Base-by-base conservation (phyloP, 257 asterid genomes). In the Rehmannia glutinosa region DNA sequence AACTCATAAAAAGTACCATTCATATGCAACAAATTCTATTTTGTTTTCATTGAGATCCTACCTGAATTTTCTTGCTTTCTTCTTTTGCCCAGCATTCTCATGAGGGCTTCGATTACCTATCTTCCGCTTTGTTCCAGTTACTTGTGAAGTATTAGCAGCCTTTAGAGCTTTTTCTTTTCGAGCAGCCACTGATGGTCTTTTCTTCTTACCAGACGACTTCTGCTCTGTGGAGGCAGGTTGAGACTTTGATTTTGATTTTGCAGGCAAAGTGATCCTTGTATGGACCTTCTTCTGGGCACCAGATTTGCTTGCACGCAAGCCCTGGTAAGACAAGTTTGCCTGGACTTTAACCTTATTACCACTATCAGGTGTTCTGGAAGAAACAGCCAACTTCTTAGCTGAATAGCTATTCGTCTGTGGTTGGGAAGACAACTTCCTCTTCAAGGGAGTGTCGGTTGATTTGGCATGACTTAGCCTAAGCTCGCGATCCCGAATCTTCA, bases 141-240 rank as follows among this genome's bases (percentile, higher is more conserved):
- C 70, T 72, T 80, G 69, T 1, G 73, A 23, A 69, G 76, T 68
- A 21, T 46, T 77, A 28, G 84, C 80, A 25, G 73, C 83, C 41
- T 55, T 72, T 19, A 63, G 77, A 8, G 79, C 81, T 46, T 77
- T 76, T 30, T 79, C 87, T 81, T 90, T 86, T 71, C 99, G 79
- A 49, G 96, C 97, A 70, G 95, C 95, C 66, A 93, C 96, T 0
- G 97, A 63, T 25, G 97, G 99, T 59, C 97, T 76, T 78, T 94
- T 94, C 52, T 69, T 74, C 52, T 36, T 58, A 27, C 70, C 43
- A n/a, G 5, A 71, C 19, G 62, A 71, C 43, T 52, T 77, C 46
- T 56, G 55, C 66, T 55, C 80, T 21, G 24, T 55, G 54, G n/a
- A n/a, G n/a, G 74, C 67, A 47, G 82, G 59, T 63, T 59, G 69